Base-by-base conservation (phyloP, 2,329 filamentous ascomycete genomes). In the Tolypocladium tropicale region DNA sequence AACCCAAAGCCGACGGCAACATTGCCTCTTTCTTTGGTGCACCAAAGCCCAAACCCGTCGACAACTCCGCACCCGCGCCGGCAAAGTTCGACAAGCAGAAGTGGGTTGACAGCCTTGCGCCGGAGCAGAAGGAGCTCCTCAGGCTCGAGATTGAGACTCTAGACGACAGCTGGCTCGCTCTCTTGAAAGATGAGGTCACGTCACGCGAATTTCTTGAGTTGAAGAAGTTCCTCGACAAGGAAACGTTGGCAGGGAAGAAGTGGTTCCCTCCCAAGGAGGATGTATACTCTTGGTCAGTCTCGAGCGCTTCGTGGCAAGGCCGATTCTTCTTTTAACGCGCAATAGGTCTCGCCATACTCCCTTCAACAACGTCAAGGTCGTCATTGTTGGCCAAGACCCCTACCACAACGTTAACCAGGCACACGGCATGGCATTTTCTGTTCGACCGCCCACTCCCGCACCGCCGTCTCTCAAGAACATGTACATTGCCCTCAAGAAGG, bases 381-480 rank as follows among this genome's bases (percentile, higher is more conserved):
- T 99, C 58, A 91, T 99, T 67, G 73, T 97, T 55, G 94, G 94
- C 61, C 94, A 99, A 75, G 94, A 99, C 70, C 94, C 94, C 3
- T 99, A 99, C 72, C 94, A 99, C 76, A 95, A 95, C 70, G 72
- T 84, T 70, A 95, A 95, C 72, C 94, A 99, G 78, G 94, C 94
- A 53, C 94, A 97, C 71, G 94, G 94, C 48, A 85, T 99, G 57
- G 93, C 89, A 69, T 99, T 99, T 79, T 96, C 90, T 52, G 92
- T 97, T 55, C 89, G 89, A 11, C 86, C 93, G 3, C 94, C 94
- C 0, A 95, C 90, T 0, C 83, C 83, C 4, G 90, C 93, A 1
- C 94, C 94, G 0, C 92, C 93, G 0, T 96, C 90, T 1, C 84
- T 99, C 18, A 83, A 84, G 64, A 99, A 99, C 74, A 96, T 99